These are phyloP conservation scores for Cladosporium cucumerinum DNA, from an alignment of 2,329 filamentous ascomycete genomes.

Conservation along the genomic window DNA sequence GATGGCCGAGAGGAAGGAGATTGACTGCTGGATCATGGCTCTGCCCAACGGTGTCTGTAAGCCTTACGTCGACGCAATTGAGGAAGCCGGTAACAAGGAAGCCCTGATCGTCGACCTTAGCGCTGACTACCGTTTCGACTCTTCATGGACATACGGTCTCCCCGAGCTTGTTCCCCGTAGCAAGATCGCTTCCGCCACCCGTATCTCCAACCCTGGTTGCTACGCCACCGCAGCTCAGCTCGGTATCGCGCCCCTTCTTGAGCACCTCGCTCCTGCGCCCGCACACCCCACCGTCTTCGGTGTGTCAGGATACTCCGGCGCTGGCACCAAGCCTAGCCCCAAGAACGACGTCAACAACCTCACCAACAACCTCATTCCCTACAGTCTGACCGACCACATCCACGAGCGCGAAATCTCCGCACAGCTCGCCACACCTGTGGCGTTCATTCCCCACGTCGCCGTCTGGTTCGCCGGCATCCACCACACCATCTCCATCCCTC, in stretches of 20 bases:
- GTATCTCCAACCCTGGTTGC: constrained; percentile 91
- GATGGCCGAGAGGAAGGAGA: constrained; percentile 77
- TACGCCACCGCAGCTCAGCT: constrained; percentile 93
- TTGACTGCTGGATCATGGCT: constrained; percentile 98
- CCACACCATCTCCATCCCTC: constrained; percentile 84
- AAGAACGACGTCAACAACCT: constrained; percentile 89
- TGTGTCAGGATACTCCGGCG: constrained; percentile 90
- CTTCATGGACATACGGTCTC: constrained; percentile 82
- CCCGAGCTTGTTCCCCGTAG: constrained; percentile 78
- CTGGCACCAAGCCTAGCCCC: constrained; percentile 86
- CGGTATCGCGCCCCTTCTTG: constrained; percentile 77
- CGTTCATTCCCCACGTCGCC: constrained; percentile 92
- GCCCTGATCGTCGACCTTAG: constrained; percentile 89
- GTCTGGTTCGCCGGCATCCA: constrained; percentile 96
- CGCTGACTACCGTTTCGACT: constrained; percentile 92
- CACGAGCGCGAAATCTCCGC: constrained; percentile 86
- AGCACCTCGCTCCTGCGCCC: constrained; percentile 59
- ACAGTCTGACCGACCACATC: constrained; percentile 88
- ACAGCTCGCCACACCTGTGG: constrained; percentile 71
- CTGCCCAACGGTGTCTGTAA: constrained; percentile 93
- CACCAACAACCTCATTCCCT: constrained; percentile 83
- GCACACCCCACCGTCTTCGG: constrained; percentile 82
- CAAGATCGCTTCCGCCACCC: constrained; percentile 71
- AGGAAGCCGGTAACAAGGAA: constrained; percentile 61
- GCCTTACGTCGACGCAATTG: constrained; percentile 86